These are phyloP conservation scores for Fusarium humuli DNA, from an alignment of 2,329 filamentous ascomycete species.

Conservation along the genomic window DNA sequence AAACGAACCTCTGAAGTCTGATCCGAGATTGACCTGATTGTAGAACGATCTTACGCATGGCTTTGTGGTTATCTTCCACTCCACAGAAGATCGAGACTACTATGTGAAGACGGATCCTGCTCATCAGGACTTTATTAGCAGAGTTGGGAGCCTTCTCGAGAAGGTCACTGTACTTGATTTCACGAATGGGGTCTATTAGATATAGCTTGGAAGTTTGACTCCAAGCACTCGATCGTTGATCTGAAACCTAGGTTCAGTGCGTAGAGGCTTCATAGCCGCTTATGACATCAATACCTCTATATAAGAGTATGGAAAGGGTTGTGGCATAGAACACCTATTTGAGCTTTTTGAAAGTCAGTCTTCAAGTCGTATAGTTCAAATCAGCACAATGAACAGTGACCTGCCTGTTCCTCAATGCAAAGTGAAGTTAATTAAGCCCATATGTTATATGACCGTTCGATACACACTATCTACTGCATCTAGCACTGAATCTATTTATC, in stretches of 20 bases:
- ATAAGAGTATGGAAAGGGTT: neutral
- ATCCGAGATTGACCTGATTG: neutral
- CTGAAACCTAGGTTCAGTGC: neutral
- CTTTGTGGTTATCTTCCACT: constrained; percentile 76
- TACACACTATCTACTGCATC: neutral
- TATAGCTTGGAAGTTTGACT: neutral
- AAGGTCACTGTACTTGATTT: constrained; percentile 72
- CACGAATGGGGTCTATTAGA: constrained; percentile 56
- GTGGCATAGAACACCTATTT: neutral
- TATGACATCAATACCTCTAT: neutral
- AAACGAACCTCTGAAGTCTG: rapidly evolving
- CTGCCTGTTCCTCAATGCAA: neutral
- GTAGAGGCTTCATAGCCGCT: neutral
- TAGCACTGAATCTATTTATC: neutral
- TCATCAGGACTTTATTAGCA: constrained; percentile 70
- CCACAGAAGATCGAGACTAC: constrained; percentile 72
- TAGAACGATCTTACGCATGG: constrained; percentile 74
- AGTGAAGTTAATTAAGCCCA: neutral
- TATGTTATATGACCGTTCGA: neutral
- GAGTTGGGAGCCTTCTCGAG: constrained; percentile 59
- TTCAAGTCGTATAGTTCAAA: neutral
- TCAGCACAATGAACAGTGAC: neutral
- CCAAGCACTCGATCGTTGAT: neutral
- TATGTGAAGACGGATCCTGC: constrained; percentile 74
- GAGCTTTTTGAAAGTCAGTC: neutral